Conservation (phyloP, 108 stramenopile species). For the Skeletonema menzelii region DNA sequence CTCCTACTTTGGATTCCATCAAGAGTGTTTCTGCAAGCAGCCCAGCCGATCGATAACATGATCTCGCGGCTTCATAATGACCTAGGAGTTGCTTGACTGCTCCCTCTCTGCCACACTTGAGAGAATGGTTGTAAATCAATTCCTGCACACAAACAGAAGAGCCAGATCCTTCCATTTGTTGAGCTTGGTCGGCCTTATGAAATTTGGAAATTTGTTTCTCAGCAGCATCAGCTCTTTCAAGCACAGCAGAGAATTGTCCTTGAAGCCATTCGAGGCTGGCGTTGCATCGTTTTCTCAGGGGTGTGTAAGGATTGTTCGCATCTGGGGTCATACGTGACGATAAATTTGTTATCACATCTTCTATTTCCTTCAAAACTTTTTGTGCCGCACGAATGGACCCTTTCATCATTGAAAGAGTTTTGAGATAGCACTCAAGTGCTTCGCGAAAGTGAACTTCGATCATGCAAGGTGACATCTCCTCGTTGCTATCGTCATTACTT, state of each 20-base stretch:
- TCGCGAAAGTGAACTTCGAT: conserved; percentile 72
- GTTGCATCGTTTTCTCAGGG: conserved; percentile 65
- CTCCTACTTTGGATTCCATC: conserved; percentile 80
- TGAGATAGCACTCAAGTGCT: conserved; percentile 79
- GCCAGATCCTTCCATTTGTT: conserved; percentile 6
- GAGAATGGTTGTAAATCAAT: conserved; percentile 84
- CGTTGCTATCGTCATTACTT: conserved; percentile 19
- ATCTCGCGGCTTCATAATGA: conserved; percentile 77
- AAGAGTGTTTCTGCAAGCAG: conserved; percentile 83
- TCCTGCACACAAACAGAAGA: conserved; percentile 62
- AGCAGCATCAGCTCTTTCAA: conserved; percentile 86
- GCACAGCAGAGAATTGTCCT: conserved; percentile 77
- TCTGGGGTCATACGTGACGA: conserved; percentile 16
- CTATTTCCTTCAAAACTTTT: conserved; percentile 64
- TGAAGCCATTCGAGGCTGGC: conserved; percentile 75
- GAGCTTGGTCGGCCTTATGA: conserved; percentile 12
- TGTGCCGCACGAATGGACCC: conserved; percentile 73
- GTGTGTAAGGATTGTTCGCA: conserved; percentile 46
- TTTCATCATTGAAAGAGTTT: conserved; percentile 84
- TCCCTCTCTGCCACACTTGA: conserved; percentile 81
- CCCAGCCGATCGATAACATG: conserved; percentile 84
- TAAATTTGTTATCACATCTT: conserved; percentile 27
- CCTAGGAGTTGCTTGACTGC: conserved; percentile 87
- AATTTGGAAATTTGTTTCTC: conserved; percentile 70
- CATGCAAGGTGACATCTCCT: conserved; percentile 48